A percentile compares a stretch with the other conserved stretches of the same genome.
These are phyloP conservation scores for Teratosphaeria gauchensis DNA, from an alignment of 2,329 filamentous ascomycete genomes.

Conservation along the genomic window DNA sequence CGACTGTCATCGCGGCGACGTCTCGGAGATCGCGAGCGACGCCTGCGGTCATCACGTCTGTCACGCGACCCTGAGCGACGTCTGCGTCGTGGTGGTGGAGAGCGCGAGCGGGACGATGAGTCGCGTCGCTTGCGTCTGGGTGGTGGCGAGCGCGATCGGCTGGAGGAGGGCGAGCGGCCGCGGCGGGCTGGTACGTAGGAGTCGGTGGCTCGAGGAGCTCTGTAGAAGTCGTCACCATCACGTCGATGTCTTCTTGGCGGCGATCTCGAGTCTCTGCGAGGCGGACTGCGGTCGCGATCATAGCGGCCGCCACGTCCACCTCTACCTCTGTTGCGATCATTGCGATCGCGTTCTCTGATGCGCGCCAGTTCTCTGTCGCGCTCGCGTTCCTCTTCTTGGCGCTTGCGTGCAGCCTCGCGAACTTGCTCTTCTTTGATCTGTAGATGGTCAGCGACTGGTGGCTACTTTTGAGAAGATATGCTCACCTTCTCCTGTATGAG, in stretches of 20 bases:
- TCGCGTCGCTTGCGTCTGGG: constrained; percentile 20
- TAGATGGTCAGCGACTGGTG: constrained; percentile 12
- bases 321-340: constrained; percentile 32
- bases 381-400: constrained; percentile 60
- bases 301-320: constrained; percentile 35
- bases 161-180: constrained; percentile 21
- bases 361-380: constrained; percentile 42
- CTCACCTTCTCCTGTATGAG: constrained; percentile 86
- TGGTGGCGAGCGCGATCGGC: constrained; percentile 14
- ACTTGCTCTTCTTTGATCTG: constrained; percentile 76
- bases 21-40: constrained; percentile 21
- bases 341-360: constrained; percentile 54
- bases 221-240: constrained; percentile 36
- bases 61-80: constrained; percentile 9
- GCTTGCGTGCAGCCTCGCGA: constrained; percentile 62
- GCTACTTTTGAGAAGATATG: background rate
- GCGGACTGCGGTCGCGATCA: constrained; percentile 40
- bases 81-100: constrained; percentile 17
- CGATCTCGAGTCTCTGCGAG: constrained; percentile 41
- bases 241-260: constrained; percentile 40
- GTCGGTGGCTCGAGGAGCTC: constrained; percentile 43
- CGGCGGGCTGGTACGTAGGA: constrained; percentile 44
- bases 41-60: constrained; percentile 8
- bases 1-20: constrained; percentile 44
- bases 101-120: constrained; percentile 20